A percentile compares a stretch with the other conserved stretches of the same genome.
These are phyloP conservation scores for Solanum bulbocastanum DNA, from an alignment of 257 asterid genomes.

Conservation along the genomic window DNA sequence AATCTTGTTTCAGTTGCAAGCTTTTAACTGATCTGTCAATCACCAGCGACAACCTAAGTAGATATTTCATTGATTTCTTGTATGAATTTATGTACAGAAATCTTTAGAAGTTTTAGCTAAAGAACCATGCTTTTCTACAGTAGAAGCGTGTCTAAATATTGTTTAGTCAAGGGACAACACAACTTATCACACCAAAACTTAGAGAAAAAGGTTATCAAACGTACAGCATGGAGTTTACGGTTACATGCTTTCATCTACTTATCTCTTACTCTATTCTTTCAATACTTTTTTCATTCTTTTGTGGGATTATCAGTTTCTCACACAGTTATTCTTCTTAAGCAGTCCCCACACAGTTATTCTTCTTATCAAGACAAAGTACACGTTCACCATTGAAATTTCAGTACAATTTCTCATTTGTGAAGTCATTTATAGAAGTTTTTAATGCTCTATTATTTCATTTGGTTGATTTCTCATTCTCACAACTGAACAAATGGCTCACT, in stretches of 20 bases:
- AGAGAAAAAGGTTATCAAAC: background rate
- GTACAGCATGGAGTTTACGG: background rate
- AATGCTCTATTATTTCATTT: background rate
- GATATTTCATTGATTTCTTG: background rate
- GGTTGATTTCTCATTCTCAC: background rate
- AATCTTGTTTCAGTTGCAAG: background rate
- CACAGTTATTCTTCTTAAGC: background rate
- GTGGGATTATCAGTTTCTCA: background rate
- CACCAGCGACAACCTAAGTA: background rate
- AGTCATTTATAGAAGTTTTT: background rate
- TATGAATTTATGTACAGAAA: background rate
- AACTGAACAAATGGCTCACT: background rate
- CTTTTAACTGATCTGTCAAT: background rate
- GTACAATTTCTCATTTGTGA: background rate
- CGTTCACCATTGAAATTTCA: background rate
- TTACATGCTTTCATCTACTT: background rate
- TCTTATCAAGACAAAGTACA: background rate
- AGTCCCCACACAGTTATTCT: background rate
- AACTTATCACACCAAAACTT: background rate
- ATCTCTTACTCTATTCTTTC: background rate
- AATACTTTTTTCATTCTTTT: background rate
- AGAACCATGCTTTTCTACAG: background rate
- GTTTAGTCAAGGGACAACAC: background rate
- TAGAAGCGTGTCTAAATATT: background rate
- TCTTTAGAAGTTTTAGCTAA: background rate